These are phyloP conservation scores for Leccinum imitatum DNA, from an alignment of 768 basidiomycete species.

Conservation along the genomic window DNA sequence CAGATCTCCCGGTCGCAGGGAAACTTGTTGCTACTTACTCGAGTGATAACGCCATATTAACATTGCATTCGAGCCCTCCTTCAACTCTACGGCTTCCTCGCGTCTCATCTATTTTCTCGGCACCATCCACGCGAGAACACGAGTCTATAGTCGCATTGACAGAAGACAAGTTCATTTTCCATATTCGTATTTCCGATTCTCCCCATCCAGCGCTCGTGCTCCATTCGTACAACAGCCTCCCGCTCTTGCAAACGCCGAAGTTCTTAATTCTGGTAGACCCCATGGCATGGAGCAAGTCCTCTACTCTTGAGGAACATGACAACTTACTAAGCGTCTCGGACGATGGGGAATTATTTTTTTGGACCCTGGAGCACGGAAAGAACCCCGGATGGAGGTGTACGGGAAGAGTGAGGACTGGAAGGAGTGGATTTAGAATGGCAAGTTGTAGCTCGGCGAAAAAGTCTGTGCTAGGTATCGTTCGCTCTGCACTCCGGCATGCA, in stretches of 20 bases:
- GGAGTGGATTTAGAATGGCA: constrained; percentile 63
- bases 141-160: constrained; percentile 70
- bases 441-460: constrained; percentile 91
- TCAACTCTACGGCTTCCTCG: constrained; percentile 45
- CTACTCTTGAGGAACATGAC: constrained; percentile 57
- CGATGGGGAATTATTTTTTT: constrained; percentile 82
- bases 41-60: constrained; percentile 45
- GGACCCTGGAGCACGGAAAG: constrained; percentile 58
- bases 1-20: constrained; percentile 38
- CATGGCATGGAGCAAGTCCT: constrained; percentile 72
- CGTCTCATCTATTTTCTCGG: constrained; percentile 62
- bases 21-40: constrained; percentile 58
- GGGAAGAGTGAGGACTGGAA: constrained; percentile 71
- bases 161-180: constrained; percentile 54
- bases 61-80: constrained; percentile 51
- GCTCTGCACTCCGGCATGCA: neutral
- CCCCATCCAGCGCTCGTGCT: constrained; percentile 43
- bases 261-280: constrained; percentile 81
- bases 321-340: constrained; percentile 76
- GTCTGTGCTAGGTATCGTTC: constrained; percentile 73
- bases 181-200: constrained; percentile 44
- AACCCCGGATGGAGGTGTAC: constrained; percentile 59
- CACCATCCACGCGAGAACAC: constrained; percentile 51
- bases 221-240: constrained; percentile 50
- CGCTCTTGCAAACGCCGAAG: constrained; percentile 45